Evolutionary conservation across 768 basidiomycete genomes (phyloP).

Genomic region (Clathrus columnatus): DNA sequence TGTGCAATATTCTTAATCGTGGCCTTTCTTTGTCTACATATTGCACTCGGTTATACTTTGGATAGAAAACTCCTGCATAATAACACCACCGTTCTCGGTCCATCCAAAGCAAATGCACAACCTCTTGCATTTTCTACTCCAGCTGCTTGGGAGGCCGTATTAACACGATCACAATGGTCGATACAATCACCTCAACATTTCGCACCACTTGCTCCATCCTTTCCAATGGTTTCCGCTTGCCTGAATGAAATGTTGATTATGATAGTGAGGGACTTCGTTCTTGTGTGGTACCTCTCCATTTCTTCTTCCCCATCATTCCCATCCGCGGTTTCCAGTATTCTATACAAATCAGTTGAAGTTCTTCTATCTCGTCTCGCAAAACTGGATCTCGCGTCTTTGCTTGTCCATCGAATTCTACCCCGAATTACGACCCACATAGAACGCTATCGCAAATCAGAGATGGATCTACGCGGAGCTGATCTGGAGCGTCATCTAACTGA

Average conservation of each 20-base stretch:
- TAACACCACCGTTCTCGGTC: constrained; percentile 3
- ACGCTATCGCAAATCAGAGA: constrained; percentile 83
- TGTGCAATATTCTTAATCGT: constrained; percentile 10
- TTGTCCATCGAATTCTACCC: constrained; percentile 83
- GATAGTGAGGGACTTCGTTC: constrained; percentile 79
- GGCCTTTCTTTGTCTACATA: constrained; percentile 14
- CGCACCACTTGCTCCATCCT: constrained; percentile 55
- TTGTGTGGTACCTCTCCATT: constrained; percentile 80
- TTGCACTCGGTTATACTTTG: constrained; percentile 17
- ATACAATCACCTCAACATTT: constrained; percentile 60
- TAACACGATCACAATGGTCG: constrained; percentile 87
- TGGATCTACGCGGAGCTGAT: constrained; percentile 73
- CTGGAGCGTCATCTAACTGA: constrained; percentile 77
- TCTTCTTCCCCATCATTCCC: constrained; percentile 88
- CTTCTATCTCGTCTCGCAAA: constrained; percentile 45
- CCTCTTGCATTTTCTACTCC: constrained; percentile 85
- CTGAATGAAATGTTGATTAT: constrained; percentile 76
- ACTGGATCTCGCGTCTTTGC: constrained; percentile 64
- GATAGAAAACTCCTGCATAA: constrained; percentile 9
- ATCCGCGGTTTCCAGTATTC: constrained; percentile 63
- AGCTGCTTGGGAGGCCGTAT: constrained; percentile 88
- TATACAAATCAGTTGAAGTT: constrained; percentile 57
- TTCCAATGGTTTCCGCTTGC: constrained; percentile 56
- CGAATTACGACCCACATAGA: constrained; percentile 84
- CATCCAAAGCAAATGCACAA: constrained; percentile 42